Base-by-base conservation (phyloP, 2,329 filamentous ascomycete species). In the Celoporthe dispersa region DNA sequence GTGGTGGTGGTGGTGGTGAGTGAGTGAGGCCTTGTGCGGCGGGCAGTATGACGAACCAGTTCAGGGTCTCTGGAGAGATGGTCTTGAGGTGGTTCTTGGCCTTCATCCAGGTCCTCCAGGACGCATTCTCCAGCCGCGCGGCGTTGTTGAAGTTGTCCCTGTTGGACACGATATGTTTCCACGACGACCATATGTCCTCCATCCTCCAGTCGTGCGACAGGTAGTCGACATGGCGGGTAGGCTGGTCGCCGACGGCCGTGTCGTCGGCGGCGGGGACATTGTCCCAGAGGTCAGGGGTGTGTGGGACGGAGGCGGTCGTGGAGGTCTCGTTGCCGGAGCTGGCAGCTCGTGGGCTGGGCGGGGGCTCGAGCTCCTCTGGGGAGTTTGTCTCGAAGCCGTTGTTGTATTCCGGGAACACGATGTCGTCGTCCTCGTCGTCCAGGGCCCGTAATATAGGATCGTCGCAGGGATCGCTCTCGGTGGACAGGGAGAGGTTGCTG, bases 81-180 rank as follows among this genome's bases (percentile, higher is more conserved):
- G 95, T 98, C 78, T 90, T 91, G 64, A 98, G 84, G 55, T 92
- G 89, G 79, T 97, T 92, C 81, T 97, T 97, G 64, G 92, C 87
- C 81, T 98, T 98, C 78, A 93, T 92, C 96, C 96, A 98, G 1
- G 94, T 96, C 78, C 96, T 88, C 96, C 96, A 99, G 0, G 94
- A 97, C 3, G 96, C 96, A 80, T 99, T 98, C 80, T 98, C 96
- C 39, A 98, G 81, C 64, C 96, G 87, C 44, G 90, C 91, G 48
- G 92, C 88, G 79, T 98, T 95, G 75, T 89, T 90, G 74, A 97
- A 97, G 67, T 93, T 88, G 71, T 89, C 90, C 75, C 91, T 87
- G 76, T 93, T 92, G 37, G 92, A 91, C 22, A 94, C 90, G 75
- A 98, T 93, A 78, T 97, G 96, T 78, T 94, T 91, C 96, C 96